Base-by-base conservation (phyloP, 1,139 yeast species). In the Tardiomyces depauwii region DNA sequence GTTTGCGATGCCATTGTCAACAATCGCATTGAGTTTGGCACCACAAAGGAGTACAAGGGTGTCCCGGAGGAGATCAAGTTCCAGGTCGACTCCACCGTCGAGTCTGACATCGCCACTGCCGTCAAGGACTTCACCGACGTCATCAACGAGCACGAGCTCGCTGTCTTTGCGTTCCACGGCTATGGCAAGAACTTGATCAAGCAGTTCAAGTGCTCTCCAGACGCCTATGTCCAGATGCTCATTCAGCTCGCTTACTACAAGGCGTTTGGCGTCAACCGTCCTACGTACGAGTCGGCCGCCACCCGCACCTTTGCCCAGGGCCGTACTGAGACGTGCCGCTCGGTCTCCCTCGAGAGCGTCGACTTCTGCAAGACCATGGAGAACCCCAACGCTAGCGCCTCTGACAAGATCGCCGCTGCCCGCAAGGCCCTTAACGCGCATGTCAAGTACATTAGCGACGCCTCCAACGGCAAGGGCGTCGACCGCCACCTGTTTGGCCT, bases 221-320 rank as follows among this genome's bases (percentile, higher is more conserved):
- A 83, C 62, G 88, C 89, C 12, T 83, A 73, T 59, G 78, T 82
- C 42, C 93, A 83, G 65, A 78, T 83, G 86, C 61, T 82, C 63
- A 74, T 83, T 62, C 93, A 83, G 71, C 73, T 83, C 56, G 87
- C 89, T 23, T 83, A 83, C 69, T 89, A 72, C 73, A 88, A 88
- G 67, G 73, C 80, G 67, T 76, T 87, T 44, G 95, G 95, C 28
- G 78, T 76, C 48, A 72, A 80, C 51, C 76, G 93, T 63, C 96
- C 96, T 53, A 91, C 97, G 23, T 91, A 91, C 65, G 98, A 91
- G 66, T 83, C 95, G 44, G 96, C 96, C 7, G 88, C 97, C 25
- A 89, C 97, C 4, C 78, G 97, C 66, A 81, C 80, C 62, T 89
- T 75, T 68, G 83, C 80, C 61, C 80, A 78, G 58, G 98, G 98